Conservation (phyloP, 345 rosid genomes). For the Laguncularia racemosa region DNA sequence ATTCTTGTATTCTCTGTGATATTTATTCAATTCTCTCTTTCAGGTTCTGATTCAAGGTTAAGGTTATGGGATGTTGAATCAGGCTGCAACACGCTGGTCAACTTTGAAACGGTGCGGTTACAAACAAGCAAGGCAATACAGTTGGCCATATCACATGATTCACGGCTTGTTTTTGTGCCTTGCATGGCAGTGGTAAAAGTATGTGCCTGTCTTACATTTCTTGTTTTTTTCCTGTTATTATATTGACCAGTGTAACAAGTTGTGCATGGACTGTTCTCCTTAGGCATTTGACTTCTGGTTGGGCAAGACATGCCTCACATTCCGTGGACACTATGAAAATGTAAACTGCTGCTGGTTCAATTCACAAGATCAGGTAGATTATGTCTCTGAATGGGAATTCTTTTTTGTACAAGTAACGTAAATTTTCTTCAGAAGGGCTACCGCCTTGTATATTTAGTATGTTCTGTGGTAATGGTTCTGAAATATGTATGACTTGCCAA, state of each 20-base stretch:
- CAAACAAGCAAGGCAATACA: conserved; percentile 73
- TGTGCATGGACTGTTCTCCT: conserved; percentile 11
- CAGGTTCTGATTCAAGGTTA: conserved; percentile 95
- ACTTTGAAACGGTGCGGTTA: conserved; percentile 76
- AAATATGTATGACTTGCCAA: too few species aligned
- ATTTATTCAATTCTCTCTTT: conserved; percentile 12
- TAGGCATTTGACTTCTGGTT: conserved; percentile 88
- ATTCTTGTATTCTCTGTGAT: neutral
- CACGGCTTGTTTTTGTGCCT: conserved; percentile 73
- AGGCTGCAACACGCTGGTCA: conserved; percentile 88
- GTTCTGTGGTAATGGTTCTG: too few species aligned
- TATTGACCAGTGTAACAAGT: neutral
- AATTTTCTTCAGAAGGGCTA: too few species aligned
- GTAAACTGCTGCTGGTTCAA: conserved; percentile 79
- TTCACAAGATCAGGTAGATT: conserved; percentile 71
- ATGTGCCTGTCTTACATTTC: conserved; percentile 6
- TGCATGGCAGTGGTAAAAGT: conserved; percentile 83
- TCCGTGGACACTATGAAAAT: conserved; percentile 79
- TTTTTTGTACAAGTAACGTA: neutral
- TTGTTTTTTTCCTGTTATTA: conserved; percentile 5
- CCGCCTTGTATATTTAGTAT: too few species aligned
- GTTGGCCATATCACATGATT: conserved; percentile 54
- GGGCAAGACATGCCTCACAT: conserved; percentile 45
- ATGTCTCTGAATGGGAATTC: neutral
- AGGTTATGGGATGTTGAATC: conserved; percentile 90